These are phyloP conservation scores for Cymodocea nodosa DNA, from an alignment of 116 monocot genomes.

Conservation along the genomic window DNA sequence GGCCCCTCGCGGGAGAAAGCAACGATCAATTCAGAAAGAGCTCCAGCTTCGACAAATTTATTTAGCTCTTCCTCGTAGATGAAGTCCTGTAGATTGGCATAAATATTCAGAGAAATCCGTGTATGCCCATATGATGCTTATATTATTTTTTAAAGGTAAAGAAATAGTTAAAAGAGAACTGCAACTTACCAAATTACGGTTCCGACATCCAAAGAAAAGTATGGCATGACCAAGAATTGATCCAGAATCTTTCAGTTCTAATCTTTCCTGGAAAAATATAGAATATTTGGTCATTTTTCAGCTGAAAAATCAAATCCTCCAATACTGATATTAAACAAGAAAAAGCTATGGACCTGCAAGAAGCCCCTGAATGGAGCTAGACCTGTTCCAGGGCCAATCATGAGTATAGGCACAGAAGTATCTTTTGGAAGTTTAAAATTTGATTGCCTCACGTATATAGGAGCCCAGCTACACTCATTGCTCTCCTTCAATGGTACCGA, in stretches of 20 bases:
- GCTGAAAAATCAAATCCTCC: neutral
- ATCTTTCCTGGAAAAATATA: constrained; percentile 49
- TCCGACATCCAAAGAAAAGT: constrained; percentile 90
- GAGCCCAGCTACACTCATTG: constrained; percentile 74
- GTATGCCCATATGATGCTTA: neutral
- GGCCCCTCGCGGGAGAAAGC: constrained; percentile 59
- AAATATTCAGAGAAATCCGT: neutral
- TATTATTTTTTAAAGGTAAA: neutral
- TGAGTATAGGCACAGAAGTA: constrained; percentile 62
- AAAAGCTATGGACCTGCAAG: constrained; percentile 46
- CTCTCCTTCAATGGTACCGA: constrained; percentile 48
- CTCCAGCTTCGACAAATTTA: constrained; percentile 33
- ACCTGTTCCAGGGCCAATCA: constrained; percentile 94
- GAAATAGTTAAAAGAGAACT: neutral
- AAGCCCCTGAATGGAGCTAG: constrained; percentile 92
- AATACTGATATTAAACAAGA: neutral
- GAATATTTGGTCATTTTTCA: neutral
- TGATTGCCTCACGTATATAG: constrained; percentile 74
- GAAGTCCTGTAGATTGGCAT: constrained; percentile 28
- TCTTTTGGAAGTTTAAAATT: constrained; percentile 79
- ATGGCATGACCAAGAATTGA: constrained; percentile 46
- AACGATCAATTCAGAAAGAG: constrained; percentile 46
- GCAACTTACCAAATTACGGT: constrained; percentile 52
- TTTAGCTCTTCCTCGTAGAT: constrained; percentile 61
- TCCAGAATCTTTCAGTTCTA: constrained; percentile 53